phyloP scores from a whole-genome alignment of 805 yeast genomes.

The Saturnispora mendoncae region DNA sequence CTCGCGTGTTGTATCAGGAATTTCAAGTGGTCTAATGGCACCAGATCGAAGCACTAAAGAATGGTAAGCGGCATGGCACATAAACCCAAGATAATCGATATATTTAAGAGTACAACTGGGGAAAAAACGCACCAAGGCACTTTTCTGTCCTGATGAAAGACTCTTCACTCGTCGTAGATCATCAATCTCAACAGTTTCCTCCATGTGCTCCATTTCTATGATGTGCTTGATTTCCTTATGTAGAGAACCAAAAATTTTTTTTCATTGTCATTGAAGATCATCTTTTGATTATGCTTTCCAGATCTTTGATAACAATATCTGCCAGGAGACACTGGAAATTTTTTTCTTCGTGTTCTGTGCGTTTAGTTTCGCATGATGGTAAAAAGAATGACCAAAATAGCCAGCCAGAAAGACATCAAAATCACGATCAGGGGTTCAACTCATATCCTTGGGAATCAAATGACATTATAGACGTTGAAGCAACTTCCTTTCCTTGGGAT shows the following conservation, averaged over 20 bases:
- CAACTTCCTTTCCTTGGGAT: not conserved
- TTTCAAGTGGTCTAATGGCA: not conserved
- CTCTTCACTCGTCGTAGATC: not conserved
- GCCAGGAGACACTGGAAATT: not conserved
- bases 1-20: not conserved
- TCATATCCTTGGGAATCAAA: conserved; percentile 13
- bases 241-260: conserved; percentile 1
- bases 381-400: no score
- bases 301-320: not conserved
- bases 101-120: conserved; percentile 1
- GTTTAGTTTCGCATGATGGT: no score
- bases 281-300: not conserved
- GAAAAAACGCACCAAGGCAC: conserved; percentile 1
- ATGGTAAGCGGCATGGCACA: not conserved
- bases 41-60: not conserved
- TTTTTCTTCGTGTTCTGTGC: no score
- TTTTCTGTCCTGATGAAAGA: not conserved
- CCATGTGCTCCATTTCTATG: not conserved
- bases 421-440: no score
- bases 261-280: not conserved
- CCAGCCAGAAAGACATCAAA: no score
- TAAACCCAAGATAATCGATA: conserved; percentile 1
- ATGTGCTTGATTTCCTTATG: not conserved
- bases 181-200: not conserved
- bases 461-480: not conserved